Percentiles rank a stretch among this genome's conserved stretches.
These are phyloP conservation scores for Nothophoma quercina DNA, from an alignment of 2,329 filamentous ascomycete species.

Conservation along the genomic window DNA sequence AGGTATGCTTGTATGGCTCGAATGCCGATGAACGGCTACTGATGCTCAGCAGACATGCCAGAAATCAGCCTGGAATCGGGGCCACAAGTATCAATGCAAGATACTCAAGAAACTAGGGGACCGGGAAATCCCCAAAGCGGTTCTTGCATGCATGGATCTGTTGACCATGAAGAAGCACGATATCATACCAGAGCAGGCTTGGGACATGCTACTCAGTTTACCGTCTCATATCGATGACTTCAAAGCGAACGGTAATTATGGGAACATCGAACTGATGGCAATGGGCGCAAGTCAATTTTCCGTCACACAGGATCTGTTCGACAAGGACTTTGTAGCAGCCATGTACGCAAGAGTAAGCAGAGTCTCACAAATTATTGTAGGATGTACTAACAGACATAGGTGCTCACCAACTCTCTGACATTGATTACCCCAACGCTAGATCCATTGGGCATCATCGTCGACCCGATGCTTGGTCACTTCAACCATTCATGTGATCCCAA, in stretches of 20 bases:
- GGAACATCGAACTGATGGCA: slow-evolving; percentile 61
- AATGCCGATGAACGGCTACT: neutral
- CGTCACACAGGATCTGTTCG: slow-evolving; percentile 49
- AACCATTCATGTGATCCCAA: slow-evolving; percentile 72
- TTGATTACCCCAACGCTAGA: slow-evolving; percentile 64
- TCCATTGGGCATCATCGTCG: slow-evolving; percentile 65
- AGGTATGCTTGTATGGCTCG: slow-evolving; percentile 50
- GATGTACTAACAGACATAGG: slow-evolving; percentile 33
- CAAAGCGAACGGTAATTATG: slow-evolving; percentile 47
- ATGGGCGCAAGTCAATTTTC: slow-evolving; percentile 64
- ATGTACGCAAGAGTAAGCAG: slow-evolving; percentile 55
- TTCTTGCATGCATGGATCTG: slow-evolving; percentile 63
- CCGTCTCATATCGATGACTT: slow-evolving; percentile 61
- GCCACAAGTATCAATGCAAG: slow-evolving; percentile 68
- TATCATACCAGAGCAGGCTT: slow-evolving; percentile 49
- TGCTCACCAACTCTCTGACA: slow-evolving; percentile 66
- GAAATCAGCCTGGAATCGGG: slow-evolving; percentile 63
- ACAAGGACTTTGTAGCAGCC: slow-evolving; percentile 52
- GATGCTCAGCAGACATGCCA: slow-evolving; percentile 61
- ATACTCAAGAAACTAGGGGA: slow-evolving; percentile 55
- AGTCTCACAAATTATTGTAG: neutral
- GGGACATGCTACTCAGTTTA: slow-evolving; percentile 54
- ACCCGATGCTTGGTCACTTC: slow-evolving; percentile 61
- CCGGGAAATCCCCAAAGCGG: slow-evolving; percentile 61
- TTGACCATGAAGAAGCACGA: slow-evolving; percentile 55